These are phyloP conservation scores for Heliamphora pulchella DNA, from an alignment of 179 eudicot genomes.

Conservation along the genomic window DNA sequence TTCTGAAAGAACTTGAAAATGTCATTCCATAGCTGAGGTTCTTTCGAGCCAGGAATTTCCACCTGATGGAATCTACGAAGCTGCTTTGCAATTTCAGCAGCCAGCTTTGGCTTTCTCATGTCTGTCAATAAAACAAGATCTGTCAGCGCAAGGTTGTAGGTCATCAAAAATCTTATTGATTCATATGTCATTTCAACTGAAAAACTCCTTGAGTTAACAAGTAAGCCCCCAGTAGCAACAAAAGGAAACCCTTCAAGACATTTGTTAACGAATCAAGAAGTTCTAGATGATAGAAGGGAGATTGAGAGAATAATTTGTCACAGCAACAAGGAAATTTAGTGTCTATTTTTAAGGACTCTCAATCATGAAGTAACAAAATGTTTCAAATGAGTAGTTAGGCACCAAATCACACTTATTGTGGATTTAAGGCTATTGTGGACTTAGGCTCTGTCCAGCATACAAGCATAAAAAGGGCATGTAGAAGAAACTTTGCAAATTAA, in stretches of 20 bases:
- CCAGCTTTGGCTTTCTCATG: slow-evolving; percentile 71
- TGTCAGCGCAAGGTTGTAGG: slow-evolving; percentile 10
- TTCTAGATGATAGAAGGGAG: not conserved
- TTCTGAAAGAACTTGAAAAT: slow-evolving; percentile 54
- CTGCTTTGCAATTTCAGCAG: slow-evolving; percentile 81
- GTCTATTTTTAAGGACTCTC: not conserved
- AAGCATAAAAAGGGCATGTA: not conserved
- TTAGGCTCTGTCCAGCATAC: not conserved
- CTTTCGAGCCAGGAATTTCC: slow-evolving; percentile 77
- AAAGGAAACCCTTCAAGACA: slow-evolving; percentile 6
- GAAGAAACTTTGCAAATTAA: not conserved
- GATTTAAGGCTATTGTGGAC: not conserved
- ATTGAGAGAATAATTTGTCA: not conserved
- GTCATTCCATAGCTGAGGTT: slow-evolving; percentile 89
- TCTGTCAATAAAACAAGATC: slow-evolving; percentile 38
- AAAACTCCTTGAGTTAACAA: not conserved
- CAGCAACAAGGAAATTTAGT: not conserved
- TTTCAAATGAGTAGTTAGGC: not conserved
- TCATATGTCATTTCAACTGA: not conserved
- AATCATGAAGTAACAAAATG: not conserved
- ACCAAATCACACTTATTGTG: not conserved
- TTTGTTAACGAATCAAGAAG: not conserved
- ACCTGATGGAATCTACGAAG: slow-evolving; percentile 77
- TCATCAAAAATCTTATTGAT: slow-evolving; percentile 5
- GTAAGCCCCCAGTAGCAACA: not conserved